Conservation (phyloP, 176 grass and related monocot genomes). For the Cenchrus fungigraminus region DNA sequence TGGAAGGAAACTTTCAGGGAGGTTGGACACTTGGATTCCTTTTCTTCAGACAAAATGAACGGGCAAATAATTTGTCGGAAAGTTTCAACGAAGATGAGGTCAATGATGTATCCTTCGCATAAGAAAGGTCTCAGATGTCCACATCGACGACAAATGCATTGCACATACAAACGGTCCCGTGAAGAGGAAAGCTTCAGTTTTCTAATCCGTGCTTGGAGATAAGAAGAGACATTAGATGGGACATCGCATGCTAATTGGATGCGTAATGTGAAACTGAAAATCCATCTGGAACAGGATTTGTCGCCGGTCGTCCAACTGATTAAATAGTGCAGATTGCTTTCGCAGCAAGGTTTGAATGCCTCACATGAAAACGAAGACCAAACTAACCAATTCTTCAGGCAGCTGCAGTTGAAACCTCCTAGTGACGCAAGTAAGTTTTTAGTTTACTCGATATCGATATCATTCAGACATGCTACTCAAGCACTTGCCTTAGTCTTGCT, state of each 20-base stretch:
- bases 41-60: slow-evolving; percentile 26
- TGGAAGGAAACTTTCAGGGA: slow-evolving; percentile 40
- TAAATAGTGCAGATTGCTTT: slow-evolving; percentile 51
- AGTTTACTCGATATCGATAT: slow-evolving; percentile 15
- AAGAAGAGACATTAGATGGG: slow-evolving; percentile 41
- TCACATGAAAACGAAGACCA: slow-evolving; percentile 28
- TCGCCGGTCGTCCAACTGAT: slow-evolving; percentile 37
- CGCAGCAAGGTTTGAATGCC: slow-evolving; percentile 51
- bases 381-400: slow-evolving; percentile 42
- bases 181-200: slow-evolving; percentile 45
- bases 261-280: slow-evolving; percentile 13
- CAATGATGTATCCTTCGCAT: slow-evolving; percentile 41
- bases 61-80: slow-evolving; percentile 45
- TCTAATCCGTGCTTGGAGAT: slow-evolving; percentile 38
- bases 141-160: slow-evolving; percentile 40
- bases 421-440: slow-evolving; percentile 38
- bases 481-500: slow-evolving; percentile 10
- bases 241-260: slow-evolving; percentile 7
- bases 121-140: slow-evolving; percentile 53
- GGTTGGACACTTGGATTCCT: slow-evolving; percentile 19
- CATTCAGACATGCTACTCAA: slow-evolving; percentile 24
- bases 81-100: slow-evolving; percentile 53
- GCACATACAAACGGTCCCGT: slow-evolving; percentile 29
- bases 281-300: slow-evolving; percentile 48
- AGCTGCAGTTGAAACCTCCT: slow-evolving; percentile 36